These are phyloP conservation scores for Magnaporthiopsis rhizophila DNA, from an alignment of 2,329 filamentous ascomycete genomes.

Conservation along the genomic window DNA sequence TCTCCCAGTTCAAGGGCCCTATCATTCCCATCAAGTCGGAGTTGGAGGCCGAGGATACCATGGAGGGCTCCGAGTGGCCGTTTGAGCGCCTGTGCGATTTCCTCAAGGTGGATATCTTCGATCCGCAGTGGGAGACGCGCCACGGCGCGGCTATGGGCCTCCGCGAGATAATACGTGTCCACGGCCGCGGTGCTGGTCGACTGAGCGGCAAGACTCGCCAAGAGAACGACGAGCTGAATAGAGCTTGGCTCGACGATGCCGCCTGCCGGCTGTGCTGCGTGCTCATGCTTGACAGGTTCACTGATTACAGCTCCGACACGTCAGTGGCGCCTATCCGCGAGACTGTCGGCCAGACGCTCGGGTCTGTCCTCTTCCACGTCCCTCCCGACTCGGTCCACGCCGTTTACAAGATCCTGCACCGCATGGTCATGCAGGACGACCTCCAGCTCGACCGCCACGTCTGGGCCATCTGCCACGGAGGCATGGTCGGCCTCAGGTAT, in stretches of 20 bases:
- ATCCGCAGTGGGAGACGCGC: slow-evolving; percentile 87
- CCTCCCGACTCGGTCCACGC: slow-evolving; percentile 70
- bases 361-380: slow-evolving; percentile 79
- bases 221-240: slow-evolving; percentile 75
- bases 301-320: slow-evolving; percentile 95
- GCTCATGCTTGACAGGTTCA: slow-evolving; percentile 94
- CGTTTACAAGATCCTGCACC: slow-evolving; percentile 76
- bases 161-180: slow-evolving; percentile 83
- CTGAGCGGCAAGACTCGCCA: slow-evolving; percentile 57
- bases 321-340: slow-evolving; percentile 94
- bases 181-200: slow-evolving; percentile 81
- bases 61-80: slow-evolving; percentile 82
- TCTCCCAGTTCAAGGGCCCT: slow-evolving; percentile 90
- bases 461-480: slow-evolving; percentile 95
- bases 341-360: slow-evolving; percentile 88
- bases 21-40: slow-evolving; percentile 76
- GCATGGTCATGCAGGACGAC: slow-evolving; percentile 87
- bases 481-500: slow-evolving; percentile 94
- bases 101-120: slow-evolving; percentile 87
- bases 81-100: slow-evolving; percentile 92
- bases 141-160: slow-evolving; percentile 95
- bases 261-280: slow-evolving; percentile 93
- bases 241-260: slow-evolving; percentile 84
- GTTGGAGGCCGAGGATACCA: slow-evolving; percentile 67
- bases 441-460: slow-evolving; percentile 63